These are phyloP conservation scores for Paraleonurus japonicus DNA, from an alignment of 257 asterid genomes.

Conservation along the genomic window DNA sequence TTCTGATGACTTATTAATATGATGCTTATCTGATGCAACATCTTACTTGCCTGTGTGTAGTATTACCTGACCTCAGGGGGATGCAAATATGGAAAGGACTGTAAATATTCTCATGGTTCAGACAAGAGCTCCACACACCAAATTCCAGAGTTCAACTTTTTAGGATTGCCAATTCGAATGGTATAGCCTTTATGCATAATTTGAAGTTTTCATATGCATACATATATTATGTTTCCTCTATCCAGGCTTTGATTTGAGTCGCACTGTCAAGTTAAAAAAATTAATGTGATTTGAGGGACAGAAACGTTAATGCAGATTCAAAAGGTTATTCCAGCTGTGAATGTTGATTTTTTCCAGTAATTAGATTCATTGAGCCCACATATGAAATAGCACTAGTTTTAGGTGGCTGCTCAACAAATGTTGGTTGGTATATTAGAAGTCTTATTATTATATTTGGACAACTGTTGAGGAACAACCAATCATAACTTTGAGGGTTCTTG, in stretches of 20 bases:
- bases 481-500: not conserved
- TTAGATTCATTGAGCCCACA: not conserved
- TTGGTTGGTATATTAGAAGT: not conserved
- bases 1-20: not conserved
- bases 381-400: not conserved
- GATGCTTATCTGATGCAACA: conserved; percentile 23
- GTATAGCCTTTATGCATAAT: conserved; percentile 37
- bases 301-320: not conserved
- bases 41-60: conserved; percentile 44
- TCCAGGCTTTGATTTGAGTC: conserved; percentile 12
- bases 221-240: conserved; percentile 12
- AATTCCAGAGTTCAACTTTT: conserved; percentile 49
- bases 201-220: conserved; percentile 12
- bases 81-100: conserved; percentile 68
- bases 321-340: not conserved
- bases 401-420: not conserved
- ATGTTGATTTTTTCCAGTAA: conserved; percentile 6
- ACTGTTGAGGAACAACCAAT: conserved; percentile 1
- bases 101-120: conserved; percentile 63
- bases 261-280: not conserved
- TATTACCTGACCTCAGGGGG: conserved; percentile 69
- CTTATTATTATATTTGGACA: not conserved
- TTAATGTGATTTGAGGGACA: conserved; percentile 6
- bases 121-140: conserved; percentile 35
- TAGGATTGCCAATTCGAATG: conserved; percentile 73